Percentiles rank a stretch among this genome's conserved stretches.
Conservation (phyloP, 345 rosid genomes). For the Camelina laxa region DNA sequence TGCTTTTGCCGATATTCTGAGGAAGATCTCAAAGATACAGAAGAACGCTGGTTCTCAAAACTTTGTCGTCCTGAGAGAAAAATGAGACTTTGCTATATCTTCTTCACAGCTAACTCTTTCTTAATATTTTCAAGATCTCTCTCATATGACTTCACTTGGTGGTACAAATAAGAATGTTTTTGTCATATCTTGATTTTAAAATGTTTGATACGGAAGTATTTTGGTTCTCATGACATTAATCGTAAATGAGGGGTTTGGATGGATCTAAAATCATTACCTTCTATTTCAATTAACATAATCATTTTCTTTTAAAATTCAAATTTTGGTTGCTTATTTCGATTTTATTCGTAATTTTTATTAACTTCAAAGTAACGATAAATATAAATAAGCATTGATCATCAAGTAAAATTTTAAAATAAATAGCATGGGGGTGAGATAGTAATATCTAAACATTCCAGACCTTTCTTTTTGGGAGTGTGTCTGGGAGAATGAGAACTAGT, state of each 20-base stretch:
- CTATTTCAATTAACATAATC: no score
- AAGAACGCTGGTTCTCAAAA: slow-evolving; percentile 73
- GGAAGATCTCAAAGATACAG: slow-evolving; percentile 87
- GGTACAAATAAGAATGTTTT: slow-evolving; percentile 1
- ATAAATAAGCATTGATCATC: no score
- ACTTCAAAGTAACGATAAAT: no score
- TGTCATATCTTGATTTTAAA: neutral
- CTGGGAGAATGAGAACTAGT: no score
- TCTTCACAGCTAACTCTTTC: neutral
- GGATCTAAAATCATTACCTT: neutral
- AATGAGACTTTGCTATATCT: slow-evolving; percentile 33
- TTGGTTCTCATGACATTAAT: neutral
- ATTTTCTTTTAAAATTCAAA: no score
- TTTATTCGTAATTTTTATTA: no score
- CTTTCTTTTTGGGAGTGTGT: no score
- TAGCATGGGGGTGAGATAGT: no score
- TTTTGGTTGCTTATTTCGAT: no score
- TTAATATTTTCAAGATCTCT: neutral
- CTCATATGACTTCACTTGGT: no score
- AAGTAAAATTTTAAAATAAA: no score
- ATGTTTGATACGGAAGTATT: neutral
- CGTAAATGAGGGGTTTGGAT: slow-evolving; percentile 7
- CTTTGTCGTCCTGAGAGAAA: slow-evolving; percentile 78
- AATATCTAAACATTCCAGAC: no score
- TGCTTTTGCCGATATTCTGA: slow-evolving; percentile 77